Conservation (phyloP, 768 basidiomycete genomes). For the Lactarius evosmus region DNA sequence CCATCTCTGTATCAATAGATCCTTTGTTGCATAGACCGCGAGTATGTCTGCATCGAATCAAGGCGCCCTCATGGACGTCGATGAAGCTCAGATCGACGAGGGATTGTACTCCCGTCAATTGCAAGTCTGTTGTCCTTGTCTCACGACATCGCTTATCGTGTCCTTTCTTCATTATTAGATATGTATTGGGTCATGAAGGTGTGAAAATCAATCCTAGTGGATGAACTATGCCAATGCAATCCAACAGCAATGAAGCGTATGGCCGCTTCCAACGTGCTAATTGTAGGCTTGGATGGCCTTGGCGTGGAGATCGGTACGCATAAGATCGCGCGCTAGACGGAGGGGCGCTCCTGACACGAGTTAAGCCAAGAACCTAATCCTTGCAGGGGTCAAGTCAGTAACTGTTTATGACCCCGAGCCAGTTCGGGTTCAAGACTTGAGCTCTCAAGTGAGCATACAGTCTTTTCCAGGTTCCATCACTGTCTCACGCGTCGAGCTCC, state of each 20-base stretch:
- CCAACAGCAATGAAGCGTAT: conserved; percentile 96
- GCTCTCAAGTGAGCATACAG: conserved; percentile 68
- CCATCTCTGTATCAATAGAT: conserved; percentile 10
- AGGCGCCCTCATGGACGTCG: conserved; percentile 71
- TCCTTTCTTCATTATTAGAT: conserved; percentile 45
- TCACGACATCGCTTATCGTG: conserved; percentile 22
- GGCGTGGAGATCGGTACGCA: conserved; percentile 88
- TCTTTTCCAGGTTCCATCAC: not conserved
- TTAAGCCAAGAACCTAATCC: conserved; percentile 87
- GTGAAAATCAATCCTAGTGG: conserved; percentile 19
- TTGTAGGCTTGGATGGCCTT: conserved; percentile 88
- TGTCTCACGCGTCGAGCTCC: conserved; percentile 4
- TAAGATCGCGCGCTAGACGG: not conserved
- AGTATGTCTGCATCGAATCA: conserved; percentile 41
- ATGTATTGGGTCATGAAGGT: conserved; percentile 98
- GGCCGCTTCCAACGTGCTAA: conserved; percentile 92
- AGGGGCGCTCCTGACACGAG: conserved; percentile 15
- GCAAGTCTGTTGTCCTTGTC: conserved; percentile 46
- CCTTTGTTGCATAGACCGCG: conserved; percentile 8
- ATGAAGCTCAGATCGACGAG: conserved; percentile 88
- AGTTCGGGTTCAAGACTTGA: conserved; percentile 83
- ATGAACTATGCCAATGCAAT: not conserved
- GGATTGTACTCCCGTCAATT: conserved; percentile 91
- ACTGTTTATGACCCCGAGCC: conserved; percentile 93
- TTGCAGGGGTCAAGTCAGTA: conserved; percentile 97